These are phyloP conservation scores for Yamadazyma jaroonii DNA, from an alignment of 1,139 yeast genomes.

Conservation along the genomic window DNA sequence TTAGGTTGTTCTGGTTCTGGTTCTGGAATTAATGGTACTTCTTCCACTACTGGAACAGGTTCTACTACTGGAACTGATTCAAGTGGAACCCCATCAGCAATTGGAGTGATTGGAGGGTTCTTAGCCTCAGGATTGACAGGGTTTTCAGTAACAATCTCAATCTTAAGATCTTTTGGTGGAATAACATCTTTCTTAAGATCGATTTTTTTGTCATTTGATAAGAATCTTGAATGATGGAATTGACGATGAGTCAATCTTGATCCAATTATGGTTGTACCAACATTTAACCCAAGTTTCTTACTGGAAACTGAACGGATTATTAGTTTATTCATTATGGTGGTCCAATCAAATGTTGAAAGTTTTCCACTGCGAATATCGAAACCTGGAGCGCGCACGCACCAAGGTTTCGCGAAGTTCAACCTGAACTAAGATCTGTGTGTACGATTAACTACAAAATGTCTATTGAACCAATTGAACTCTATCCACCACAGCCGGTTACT, in stretches of 20 bases:
- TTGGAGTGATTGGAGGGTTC: background rate
- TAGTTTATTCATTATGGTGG: constrained; percentile 4
- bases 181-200: background rate
- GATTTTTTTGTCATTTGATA: background rate
- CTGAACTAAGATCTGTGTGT: no score
- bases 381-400: background rate
- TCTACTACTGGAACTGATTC: background rate
- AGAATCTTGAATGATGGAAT: background rate
- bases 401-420: no score
- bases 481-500: constrained; percentile 76
- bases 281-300: background rate
- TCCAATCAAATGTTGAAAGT: constrained; percentile 4
- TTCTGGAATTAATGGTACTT: constrained; percentile 2
- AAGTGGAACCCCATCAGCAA: background rate
- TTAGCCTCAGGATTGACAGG: background rate
- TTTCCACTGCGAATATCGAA: background rate
- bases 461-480: constrained; percentile 17
- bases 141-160: background rate
- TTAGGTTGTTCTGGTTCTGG: constrained; percentile 9
- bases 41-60: constrained; percentile 2
- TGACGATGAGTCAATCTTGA: background rate
- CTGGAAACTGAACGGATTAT: constrained; percentile 4
- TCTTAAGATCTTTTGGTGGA: background rate
- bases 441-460: no score
- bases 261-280: background rate